Percentiles rank a stretch among this genome's conserved stretches.
phyloP scores from a whole-genome alignment of 139 green algal genomes.

The Tetratostichococcus sp. region DNA sequence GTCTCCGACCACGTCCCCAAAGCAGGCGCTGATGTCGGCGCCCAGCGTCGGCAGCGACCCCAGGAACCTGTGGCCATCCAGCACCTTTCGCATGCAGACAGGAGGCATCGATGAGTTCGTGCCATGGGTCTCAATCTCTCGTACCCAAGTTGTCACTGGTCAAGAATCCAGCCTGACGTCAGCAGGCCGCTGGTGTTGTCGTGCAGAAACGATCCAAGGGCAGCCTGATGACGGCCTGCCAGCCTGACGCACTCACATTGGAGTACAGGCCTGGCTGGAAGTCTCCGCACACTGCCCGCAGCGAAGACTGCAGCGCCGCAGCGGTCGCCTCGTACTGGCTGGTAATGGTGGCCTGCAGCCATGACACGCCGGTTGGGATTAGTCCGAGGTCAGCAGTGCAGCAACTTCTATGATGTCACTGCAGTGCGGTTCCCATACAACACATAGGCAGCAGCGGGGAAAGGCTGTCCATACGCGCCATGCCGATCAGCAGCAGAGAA shows the following conservation, averaged over 20 bases:
- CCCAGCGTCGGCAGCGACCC: slow-evolving; percentile 13
- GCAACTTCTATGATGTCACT: no score
- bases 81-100: slow-evolving; percentile 13
- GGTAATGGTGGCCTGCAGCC: slow-evolving; percentile 14
- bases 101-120: no score
- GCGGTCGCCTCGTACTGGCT: slow-evolving; percentile 25
- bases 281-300: slow-evolving; percentile 23
- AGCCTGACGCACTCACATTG: slow-evolving; percentile 11
- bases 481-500: no score
- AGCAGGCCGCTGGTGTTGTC: no score
- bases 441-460: no score
- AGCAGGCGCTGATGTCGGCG: not conserved
- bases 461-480: no score
- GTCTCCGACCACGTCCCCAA: slow-evolving; percentile 5
- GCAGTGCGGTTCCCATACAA: no score
- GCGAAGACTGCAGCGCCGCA: slow-evolving; percentile 17
- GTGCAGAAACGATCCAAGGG: not conserved
- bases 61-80: slow-evolving; percentile 41
- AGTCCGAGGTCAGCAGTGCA: no score
- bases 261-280: slow-evolving; percentile 26
- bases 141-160: no score
- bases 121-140: no score
- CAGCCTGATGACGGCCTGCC: no score
- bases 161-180: not conserved
- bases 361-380: no score